Percentiles rank a stretch among this genome's conserved stretches.
Evolutionary conservation across 192 early-diverging fungal species (phyloP).

Genomic region (Chytriomyces sp.): DNA sequence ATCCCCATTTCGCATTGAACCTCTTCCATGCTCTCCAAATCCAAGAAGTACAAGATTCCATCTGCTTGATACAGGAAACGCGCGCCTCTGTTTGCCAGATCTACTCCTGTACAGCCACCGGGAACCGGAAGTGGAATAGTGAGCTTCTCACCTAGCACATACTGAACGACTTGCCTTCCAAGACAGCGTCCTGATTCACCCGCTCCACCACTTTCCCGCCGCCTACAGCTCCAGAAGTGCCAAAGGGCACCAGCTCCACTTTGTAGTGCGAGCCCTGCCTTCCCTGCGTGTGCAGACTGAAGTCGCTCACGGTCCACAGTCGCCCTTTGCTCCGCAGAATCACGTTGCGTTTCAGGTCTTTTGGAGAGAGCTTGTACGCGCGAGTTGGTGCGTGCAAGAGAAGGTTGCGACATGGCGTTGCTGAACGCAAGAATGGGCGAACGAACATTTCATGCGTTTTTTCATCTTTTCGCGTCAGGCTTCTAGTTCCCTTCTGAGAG

Average conservation of each 20-base stretch:
- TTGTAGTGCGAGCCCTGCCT: constrained; percentile 32
- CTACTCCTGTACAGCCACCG: constrained; percentile 5
- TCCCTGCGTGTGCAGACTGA: constrained; percentile 26
- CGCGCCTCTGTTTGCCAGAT: neutral
- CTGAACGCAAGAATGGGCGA: too few species aligned
- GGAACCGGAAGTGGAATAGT: neutral
- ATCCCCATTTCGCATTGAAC: neutral
- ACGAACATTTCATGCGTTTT: too few species aligned
- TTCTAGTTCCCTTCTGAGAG: too few species aligned
- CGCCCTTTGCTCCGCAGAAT: neutral
- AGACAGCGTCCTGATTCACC: neutral
- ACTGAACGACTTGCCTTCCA: constrained; percentile 29
- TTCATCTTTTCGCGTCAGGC: too few species aligned
- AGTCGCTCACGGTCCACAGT: constrained; percentile 23
- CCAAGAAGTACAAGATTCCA: constrained; percentile 23
- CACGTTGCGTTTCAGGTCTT: constrained; percentile 10
- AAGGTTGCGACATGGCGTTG: too few species aligned
- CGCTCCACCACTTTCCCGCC: constrained; percentile 23
- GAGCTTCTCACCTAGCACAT: neutral
- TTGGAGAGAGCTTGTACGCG: neutral
- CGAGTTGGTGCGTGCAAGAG: neutral
- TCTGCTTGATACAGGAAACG: constrained; percentile 21
- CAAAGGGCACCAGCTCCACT: constrained; percentile 21
- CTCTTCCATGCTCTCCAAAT: constrained; percentile 27
- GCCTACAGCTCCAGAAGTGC: neutral